Evolutionary conservation across 352 stramenopile genomes (phyloP).

Genomic region (Phytophthora pseudosyringae): DNA sequence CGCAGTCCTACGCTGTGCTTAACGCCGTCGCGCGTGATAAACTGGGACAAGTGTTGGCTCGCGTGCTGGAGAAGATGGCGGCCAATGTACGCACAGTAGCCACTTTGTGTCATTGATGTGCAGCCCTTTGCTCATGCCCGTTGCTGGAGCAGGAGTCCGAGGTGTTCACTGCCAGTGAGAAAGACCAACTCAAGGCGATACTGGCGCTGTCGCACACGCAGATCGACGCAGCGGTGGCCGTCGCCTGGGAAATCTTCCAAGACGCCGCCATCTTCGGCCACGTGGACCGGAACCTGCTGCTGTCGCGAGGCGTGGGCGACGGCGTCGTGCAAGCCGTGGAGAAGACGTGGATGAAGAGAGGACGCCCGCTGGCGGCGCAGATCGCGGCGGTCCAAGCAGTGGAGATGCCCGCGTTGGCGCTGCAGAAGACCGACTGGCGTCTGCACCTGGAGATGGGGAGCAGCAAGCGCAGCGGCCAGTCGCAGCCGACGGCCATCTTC

Average conservation of each 20-base stretch:
- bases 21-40: slow-evolving; percentile 59
- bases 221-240: slow-evolving; percentile 46
- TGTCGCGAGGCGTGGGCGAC: slow-evolving; percentile 24
- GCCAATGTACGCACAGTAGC: slow-evolving; percentile 37
- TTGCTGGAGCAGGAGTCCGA: slow-evolving; percentile 21
- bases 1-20: slow-evolving; percentile 29
- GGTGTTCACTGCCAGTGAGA: slow-evolving; percentile 57
- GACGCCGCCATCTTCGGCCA: slow-evolving; percentile 55
- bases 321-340: slow-evolving; percentile 45
- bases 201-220: slow-evolving; percentile 45
- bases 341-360: slow-evolving; percentile 73
- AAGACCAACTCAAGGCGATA: slow-evolving; percentile 52
- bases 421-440: slow-evolving; percentile 56
- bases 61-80: slow-evolving; percentile 64
- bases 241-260: slow-evolving; percentile 41
- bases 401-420: slow-evolving; percentile 24
- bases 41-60: slow-evolving; percentile 54
- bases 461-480: slow-evolving; percentile 44
- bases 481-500: slow-evolving; percentile 58
- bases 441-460: slow-evolving; percentile 65
- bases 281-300: slow-evolving; percentile 41
- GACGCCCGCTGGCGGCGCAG: slow-evolving; percentile 17
- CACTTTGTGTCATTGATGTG: neutral
- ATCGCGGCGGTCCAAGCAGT: slow-evolving; percentile 11
- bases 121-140: neutral